phyloP scores from a whole-genome alignment of 768 basidiomycete genomes.

The Chiua virens region DNA sequence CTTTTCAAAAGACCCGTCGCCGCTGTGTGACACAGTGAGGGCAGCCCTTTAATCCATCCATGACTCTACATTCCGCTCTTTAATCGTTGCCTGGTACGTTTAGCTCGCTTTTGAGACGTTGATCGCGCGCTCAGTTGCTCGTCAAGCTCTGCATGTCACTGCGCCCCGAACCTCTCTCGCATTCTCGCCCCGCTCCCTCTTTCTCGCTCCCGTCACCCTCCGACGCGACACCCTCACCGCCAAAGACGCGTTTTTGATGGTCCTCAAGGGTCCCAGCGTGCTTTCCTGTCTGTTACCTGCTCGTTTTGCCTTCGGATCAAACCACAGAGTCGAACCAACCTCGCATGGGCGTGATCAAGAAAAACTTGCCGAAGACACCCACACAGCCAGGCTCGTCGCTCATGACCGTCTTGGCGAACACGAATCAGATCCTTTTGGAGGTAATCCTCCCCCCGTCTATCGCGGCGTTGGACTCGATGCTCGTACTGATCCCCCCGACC shows the following conservation, averaged over 20 bases:
- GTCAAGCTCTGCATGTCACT: slow-evolving; percentile 10
- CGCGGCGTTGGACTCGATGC: slow-evolving; percentile 23
- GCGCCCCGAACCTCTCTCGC: not conserved
- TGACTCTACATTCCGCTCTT: slow-evolving; percentile 6
- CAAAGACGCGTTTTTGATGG: slow-evolving; percentile 26
- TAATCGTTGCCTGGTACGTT: not conserved
- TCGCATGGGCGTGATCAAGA: not conserved
- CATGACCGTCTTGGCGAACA: slow-evolving; percentile 42
- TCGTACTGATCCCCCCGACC: not conserved
- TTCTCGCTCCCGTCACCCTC: not conserved
- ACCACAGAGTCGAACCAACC: slow-evolving; percentile 10
- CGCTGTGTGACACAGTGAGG: slow-evolving; percentile 24
- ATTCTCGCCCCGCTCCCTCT: not conserved
- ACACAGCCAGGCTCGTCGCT: not conserved
- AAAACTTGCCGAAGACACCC: slow-evolving; percentile 39
- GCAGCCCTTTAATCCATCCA: not conserved
- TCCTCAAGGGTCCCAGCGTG: slow-evolving; percentile 32
- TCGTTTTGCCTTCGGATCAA: slow-evolving; percentile 31
- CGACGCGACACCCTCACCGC: no score
- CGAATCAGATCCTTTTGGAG: slow-evolving; percentile 31
- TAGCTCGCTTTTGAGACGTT: not conserved
- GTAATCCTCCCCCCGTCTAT: slow-evolving; percentile 29
- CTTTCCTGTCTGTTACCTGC: slow-evolving; percentile 40
- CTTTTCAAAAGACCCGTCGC: slow-evolving; percentile 1
- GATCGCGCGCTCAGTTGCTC: not conserved